Evolutionary conservation across 2,329 filamentous ascomycete genomes (phyloP), one percentile per base, ranked within the genome.

Genomic region (Leptographium flavum): DNA sequence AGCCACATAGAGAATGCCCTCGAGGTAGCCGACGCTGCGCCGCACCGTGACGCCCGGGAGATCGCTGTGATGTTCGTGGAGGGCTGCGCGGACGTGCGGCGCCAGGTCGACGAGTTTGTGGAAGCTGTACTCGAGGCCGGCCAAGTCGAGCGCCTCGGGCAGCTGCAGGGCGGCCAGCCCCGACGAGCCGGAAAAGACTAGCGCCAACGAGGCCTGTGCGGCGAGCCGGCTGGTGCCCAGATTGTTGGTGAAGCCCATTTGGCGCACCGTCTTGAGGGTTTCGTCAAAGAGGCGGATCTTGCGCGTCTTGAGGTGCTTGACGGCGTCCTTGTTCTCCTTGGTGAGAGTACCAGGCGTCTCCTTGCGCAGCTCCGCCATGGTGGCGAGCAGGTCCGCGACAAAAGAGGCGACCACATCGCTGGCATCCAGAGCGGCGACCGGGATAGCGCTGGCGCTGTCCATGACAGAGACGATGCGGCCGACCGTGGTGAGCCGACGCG

Each of bases 261-360:
- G 76, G 31, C 87, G 79, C 25, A 95, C 67, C 21, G 80, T 76
- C 56, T 85, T 88, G 51, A 98, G 66, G 0, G 84, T 88, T 54
- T 96, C 90, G 1, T 87, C 84, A 55, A 94, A 92, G 14, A 96
- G 73, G 54, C 87, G 88, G 37, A 87, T 79, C 64, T 98, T 98
- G 55, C 86, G 76, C 3, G 78, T 79, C 67, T 95, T 96, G 53
- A 96, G 76, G 59, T 95, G 86, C 61, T 93, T 88, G 49, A 95
- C 77, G 15, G 74, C 61, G 11, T 80, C 74, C 58, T 88, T 90
- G 60, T 92, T 95, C 37, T 94, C 88, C 23, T 94, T 85, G 0
- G 76, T 94, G 39, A 94, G 64, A n/a, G 73, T 71, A 0, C 74
- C 68, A 0, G 92, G 92, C 0, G 92, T 98, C 52, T 87, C 83